These are phyloP conservation scores for Arabidopsis hybrid DNA, from an alignment of 441 rosid species.

Conservation along the genomic window DNA sequence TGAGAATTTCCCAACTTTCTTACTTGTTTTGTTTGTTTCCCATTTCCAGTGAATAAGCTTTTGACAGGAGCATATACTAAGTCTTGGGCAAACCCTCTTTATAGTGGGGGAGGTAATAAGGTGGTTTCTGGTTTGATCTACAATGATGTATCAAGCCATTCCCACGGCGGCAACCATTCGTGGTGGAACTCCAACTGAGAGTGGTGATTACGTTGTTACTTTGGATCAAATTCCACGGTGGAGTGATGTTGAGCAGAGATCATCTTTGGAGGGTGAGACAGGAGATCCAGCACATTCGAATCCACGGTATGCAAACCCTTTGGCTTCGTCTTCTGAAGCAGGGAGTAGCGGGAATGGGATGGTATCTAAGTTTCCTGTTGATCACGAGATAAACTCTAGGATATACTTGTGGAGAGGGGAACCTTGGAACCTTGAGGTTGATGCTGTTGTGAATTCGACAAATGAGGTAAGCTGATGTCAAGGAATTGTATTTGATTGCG, in stretches of 20 bases:
- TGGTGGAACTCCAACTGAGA: conserved; percentile 83
- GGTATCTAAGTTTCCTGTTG: conserved; percentile 86
- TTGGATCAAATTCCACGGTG: conserved; percentile 96
- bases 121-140: conserved; percentile 39
- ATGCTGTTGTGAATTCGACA: conserved; percentile 97
- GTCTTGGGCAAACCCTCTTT: conserved; percentile 7
- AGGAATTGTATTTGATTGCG: not conserved
- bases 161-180: conserved; percentile 65
- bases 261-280: conserved; percentile 62
- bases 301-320: conserved; percentile 80
- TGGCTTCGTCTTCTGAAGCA: conserved; percentile 65
- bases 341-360: conserved; percentile 70
- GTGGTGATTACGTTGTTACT: conserved; percentile 77
- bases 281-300: conserved; percentile 73
- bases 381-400: conserved; percentile 83
- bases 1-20: conserved; percentile 16
- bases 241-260: conserved; percentile 86
- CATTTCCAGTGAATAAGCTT: conserved; percentile 28
- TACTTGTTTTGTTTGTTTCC: not conserved
- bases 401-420: conserved; percentile 97
- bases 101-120: not conserved
- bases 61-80: not conserved
- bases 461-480: conserved; percentile 70
- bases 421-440: conserved; percentile 99
- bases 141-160: conserved; percentile 75